These are phyloP conservation scores for Cardamine resedifolia DNA, from an alignment of 345 rosid genomes.

Conservation along the genomic window DNA sequence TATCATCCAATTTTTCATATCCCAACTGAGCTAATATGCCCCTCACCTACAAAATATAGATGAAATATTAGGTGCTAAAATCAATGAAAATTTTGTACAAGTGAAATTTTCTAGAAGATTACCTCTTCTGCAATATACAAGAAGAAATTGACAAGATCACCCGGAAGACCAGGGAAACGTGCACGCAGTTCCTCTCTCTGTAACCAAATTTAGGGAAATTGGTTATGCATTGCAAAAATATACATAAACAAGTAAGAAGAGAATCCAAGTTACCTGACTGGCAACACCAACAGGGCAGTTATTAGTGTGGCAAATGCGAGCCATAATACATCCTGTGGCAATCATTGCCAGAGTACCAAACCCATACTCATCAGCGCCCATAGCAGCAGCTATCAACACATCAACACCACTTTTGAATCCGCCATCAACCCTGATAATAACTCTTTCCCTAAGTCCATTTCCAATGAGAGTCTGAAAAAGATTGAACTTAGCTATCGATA, in stretches of 20 bases:
- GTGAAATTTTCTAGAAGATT: slow-evolving; percentile 10
- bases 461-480: slow-evolving; percentile 78
- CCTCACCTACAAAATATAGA: slow-evolving; percentile 61
- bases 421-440: slow-evolving; percentile 92
- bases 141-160: slow-evolving; percentile 96
- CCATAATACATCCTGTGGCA: slow-evolving; percentile 99
- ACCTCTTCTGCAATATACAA: slow-evolving; percentile 99
- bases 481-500: slow-evolving; percentile 26
- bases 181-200: slow-evolving; percentile 98
- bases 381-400: slow-evolving; percentile 90
- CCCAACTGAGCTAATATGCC: slow-evolving; percentile 93
- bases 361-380: slow-evolving; percentile 99
- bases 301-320: slow-evolving; percentile 99
- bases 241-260: slow-evolving; percentile 22
- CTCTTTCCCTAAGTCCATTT: slow-evolving; percentile 99
- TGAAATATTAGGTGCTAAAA: background rate
- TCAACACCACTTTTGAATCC: slow-evolving; percentile 97
- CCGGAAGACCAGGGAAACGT: slow-evolving; percentile 98
- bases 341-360: slow-evolving; percentile 99
- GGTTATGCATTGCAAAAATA: background rate
- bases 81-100: background rate
- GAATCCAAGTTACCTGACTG: slow-evolving; percentile 68
- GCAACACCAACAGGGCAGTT: slow-evolving; percentile 99
- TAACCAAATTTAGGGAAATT: slow-evolving; percentile 17
- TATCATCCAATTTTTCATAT: slow-evolving; percentile 83